These are phyloP conservation scores for Taiozyma sp. DNA, from an alignment of 1,139 yeast species.

Conservation along the genomic window DNA sequence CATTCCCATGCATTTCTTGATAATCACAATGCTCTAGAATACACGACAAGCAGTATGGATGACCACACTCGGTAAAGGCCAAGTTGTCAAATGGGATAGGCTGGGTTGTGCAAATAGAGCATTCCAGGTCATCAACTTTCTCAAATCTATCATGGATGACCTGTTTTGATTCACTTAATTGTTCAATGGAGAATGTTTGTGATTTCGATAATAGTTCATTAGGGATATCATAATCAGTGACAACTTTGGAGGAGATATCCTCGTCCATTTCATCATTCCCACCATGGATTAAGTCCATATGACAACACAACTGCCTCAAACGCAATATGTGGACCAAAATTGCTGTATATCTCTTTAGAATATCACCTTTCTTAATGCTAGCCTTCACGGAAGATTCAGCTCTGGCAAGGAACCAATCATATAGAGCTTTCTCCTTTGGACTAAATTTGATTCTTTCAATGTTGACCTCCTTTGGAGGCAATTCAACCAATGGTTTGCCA, in stretches of 20 bases:
- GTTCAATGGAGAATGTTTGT: slow-evolving; percentile 15
- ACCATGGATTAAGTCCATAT: slow-evolving; percentile 35
- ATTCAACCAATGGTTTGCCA: slow-evolving; percentile 68
- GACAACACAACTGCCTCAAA: slow-evolving; percentile 86
- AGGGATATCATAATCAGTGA: slow-evolving; percentile 28
- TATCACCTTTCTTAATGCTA: slow-evolving; percentile 58
- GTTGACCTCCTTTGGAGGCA: slow-evolving; percentile 71
- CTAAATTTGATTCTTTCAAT: slow-evolving; percentile 66
- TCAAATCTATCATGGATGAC: slow-evolving; percentile 30
- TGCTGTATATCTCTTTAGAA: slow-evolving; percentile 70
- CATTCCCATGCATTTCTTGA: slow-evolving; percentile 26
- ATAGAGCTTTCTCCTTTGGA: slow-evolving; percentile 58
- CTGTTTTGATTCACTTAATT: slow-evolving; percentile 29
- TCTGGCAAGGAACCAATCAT: slow-evolving; percentile 61
- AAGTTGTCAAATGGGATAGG: slow-evolving; percentile 53
- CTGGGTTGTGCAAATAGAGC: slow-evolving; percentile 76
- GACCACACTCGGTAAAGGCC: slow-evolving; percentile 75
- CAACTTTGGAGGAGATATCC: slow-evolving; percentile 30
- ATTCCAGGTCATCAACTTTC: slow-evolving; percentile 55
- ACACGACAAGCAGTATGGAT: slow-evolving; percentile 71
- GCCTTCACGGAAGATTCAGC: slow-evolving; percentile 66
- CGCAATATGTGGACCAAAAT: slow-evolving; percentile 80
- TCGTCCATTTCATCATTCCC: slow-evolving; percentile 29
- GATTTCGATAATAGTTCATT: slow-evolving; percentile 10
- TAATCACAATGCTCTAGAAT: slow-evolving; percentile 60